Conservation (phyloP, 2,329 filamentous ascomycete genomes). For the Clarireedia sp. region DNA sequence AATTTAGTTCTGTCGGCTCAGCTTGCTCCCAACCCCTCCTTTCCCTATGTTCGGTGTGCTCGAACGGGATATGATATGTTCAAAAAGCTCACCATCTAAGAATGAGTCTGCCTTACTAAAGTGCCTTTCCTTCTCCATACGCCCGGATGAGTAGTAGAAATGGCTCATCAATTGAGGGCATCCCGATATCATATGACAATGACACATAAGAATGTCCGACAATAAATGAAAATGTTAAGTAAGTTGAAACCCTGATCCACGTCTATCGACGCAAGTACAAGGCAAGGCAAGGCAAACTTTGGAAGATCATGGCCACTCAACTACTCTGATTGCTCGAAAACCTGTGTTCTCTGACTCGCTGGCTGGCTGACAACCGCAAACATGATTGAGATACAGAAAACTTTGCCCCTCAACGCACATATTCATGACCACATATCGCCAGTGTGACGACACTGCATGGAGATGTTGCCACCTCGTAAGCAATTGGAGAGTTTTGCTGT, state of each 20-base stretch:
- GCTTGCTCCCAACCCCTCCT: constrained; percentile 3
- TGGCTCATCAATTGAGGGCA: background rate
- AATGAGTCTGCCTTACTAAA: constrained; percentile 2
- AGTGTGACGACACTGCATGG: constrained; percentile 7
- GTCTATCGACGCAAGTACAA: background rate
- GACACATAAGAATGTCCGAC: constrained; percentile 5
- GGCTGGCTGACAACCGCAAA: constrained; percentile 4
- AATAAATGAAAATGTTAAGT: background rate
- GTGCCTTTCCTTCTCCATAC: constrained; percentile 2
- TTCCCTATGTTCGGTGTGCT: constrained; percentile 2
- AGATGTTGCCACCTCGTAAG: constrained; percentile 1
- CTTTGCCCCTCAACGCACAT: constrained; percentile 3
- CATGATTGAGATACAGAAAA: background rate
- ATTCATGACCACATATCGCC: constrained; percentile 5
- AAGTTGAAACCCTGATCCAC: background rate
- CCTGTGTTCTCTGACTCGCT: constrained; percentile 2
- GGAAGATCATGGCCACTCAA: constrained; percentile 2
- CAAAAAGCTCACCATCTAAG: background rate
- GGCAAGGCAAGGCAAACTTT: constrained; percentile 4
- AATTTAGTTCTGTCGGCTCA: background rate
- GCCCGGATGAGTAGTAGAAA: background rate
- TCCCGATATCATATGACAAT: constrained; percentile 3
- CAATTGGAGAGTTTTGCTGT: background rate
- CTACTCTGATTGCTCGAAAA: background rate
- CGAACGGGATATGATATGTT: background rate